Evolutionary conservation across 495 filamentous ascomycete species (phyloP).

Genomic region (Evansstolkia leycettana): DNA sequence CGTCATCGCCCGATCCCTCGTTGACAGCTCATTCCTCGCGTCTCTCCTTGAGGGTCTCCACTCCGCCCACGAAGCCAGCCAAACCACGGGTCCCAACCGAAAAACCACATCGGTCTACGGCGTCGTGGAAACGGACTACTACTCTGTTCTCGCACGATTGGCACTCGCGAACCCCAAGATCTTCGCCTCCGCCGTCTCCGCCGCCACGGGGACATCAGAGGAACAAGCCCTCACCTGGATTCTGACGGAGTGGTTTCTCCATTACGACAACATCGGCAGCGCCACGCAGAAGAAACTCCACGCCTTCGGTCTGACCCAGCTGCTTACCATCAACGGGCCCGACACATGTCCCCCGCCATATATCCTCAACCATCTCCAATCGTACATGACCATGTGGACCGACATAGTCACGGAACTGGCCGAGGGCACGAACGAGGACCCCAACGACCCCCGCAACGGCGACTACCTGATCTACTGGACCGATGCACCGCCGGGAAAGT

Average conservation of each 20-base stretch:
- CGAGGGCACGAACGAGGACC: conserved; percentile 31
- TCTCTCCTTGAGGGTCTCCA: conserved; percentile 60
- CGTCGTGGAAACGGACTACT: conserved; percentile 69
- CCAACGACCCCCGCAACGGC: conserved; percentile 22
- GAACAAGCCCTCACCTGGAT: conserved; percentile 58
- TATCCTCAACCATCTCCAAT: conserved; percentile 49
- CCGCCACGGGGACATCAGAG: conserved; percentile 22
- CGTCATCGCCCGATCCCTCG: conserved; percentile 52
- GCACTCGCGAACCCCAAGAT: conserved; percentile 53
- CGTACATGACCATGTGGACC: conserved; percentile 58
- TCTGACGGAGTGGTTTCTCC: conserved; percentile 73
- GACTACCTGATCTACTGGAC: conserved; percentile 45
- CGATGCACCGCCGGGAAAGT: conserved; percentile 11
- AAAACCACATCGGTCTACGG: conserved; percentile 49
- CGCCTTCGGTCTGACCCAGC: conserved; percentile 65
- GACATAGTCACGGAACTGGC: conserved; percentile 50
- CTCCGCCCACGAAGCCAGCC: conserved; percentile 55
- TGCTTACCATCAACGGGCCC: conserved; percentile 52
- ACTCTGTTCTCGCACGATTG: conserved; percentile 70
- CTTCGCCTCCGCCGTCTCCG: conserved; percentile 43
- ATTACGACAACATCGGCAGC: conserved; percentile 73
- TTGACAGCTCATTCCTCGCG: conserved; percentile 52
- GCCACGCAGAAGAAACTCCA: conserved; percentile 67
- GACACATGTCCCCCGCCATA: conserved; percentile 35
- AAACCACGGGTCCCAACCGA: conserved; percentile 64